These are phyloP conservation scores for Hymenoscyphus occultus DNA, from an alignment of 2,329 filamentous ascomycete genomes.

Conservation along the genomic window DNA sequence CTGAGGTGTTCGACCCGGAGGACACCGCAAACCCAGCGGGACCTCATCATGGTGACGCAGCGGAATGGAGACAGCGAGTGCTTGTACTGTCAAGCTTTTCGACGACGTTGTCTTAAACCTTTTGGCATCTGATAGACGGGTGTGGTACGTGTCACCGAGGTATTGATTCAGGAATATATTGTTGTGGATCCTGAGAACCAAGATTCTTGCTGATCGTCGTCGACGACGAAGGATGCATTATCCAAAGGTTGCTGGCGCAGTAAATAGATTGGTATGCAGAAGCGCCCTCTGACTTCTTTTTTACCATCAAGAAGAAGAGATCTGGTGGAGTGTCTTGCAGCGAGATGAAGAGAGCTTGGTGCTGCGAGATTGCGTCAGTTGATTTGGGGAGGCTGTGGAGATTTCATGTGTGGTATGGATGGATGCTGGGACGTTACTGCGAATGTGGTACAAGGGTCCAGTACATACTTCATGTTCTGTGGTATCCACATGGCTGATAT, in stretches of 20 bases:
- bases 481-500: not conserved
- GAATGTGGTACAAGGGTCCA: too few species aligned
- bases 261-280: not conserved
- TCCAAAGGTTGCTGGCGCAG: not conserved
- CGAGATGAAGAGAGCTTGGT: too few species aligned
- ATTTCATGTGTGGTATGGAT: too few species aligned
- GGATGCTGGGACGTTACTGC: too few species aligned
- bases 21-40: not conserved
- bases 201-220: not conserved
- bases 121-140: not conserved
- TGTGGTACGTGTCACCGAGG: not conserved
- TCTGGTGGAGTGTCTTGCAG: too few species aligned
- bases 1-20: not conserved
- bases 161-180: not conserved
- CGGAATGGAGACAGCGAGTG: not conserved
- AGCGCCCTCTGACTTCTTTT: too few species aligned
- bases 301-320: too few species aligned
- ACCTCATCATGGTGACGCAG: not conserved
- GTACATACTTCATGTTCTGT: not conserved
- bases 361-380: too few species aligned
- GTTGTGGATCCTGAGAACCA: not conserved
- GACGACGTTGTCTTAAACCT: not conserved
- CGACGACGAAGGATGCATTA: not conserved
- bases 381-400: too few species aligned
- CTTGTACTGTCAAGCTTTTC: not conserved